Percentiles rank a stretch among this genome's conserved stretches.
Evolutionary conservation across 108 stramenopile genomes (phyloP).

Genomic region (Cylindrotheca closterium): DNA sequence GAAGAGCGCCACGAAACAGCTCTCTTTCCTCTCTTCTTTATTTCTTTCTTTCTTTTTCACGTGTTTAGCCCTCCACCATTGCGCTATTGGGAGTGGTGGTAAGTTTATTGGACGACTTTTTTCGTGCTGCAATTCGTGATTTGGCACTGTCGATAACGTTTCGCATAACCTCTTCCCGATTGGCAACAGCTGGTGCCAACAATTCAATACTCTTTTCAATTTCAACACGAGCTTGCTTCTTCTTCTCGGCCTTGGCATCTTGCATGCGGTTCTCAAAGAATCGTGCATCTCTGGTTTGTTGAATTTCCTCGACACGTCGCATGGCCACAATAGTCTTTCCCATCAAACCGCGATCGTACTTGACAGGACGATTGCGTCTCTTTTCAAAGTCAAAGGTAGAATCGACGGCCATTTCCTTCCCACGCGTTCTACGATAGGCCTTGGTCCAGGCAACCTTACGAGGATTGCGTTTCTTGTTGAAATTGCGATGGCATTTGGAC

Average conservation of each 20-base stretch:
- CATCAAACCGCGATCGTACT: slow-evolving; percentile 96
- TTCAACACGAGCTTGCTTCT: slow-evolving; percentile 85
- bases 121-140: slow-evolving; percentile 80
- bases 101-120: slow-evolving; percentile 41
- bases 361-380: slow-evolving; percentile 95
- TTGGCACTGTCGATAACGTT: slow-evolving; percentile 84
- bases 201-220: slow-evolving; percentile 88
- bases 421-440: slow-evolving; percentile 95
- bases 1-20: too few relatives aligned
- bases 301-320: slow-evolving; percentile 91
- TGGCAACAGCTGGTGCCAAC: slow-evolving; percentile 86
- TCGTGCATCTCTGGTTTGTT: slow-evolving; percentile 75
- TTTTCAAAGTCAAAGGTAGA: slow-evolving; percentile 99
- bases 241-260: slow-evolving; percentile 86
- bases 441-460: slow-evolving; percentile 99
- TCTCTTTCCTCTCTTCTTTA: too few relatives aligned
- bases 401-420: slow-evolving; percentile 96
- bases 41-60: not conserved
- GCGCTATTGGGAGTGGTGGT: slow-evolving; percentile 5
- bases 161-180: slow-evolving; percentile 84
- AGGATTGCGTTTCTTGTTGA: slow-evolving; percentile 99
- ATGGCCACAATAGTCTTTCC: slow-evolving; percentile 97
- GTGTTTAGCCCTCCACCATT: not conserved
- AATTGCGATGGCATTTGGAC: slow-evolving; percentile 99
- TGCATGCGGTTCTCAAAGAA: slow-evolving; percentile 89